A percentile compares a stretch with the other conserved stretches of the same genome.
phyloP scores from a whole-genome alignment of 441 rosid genomes.

The Erodium texanum region DNA sequence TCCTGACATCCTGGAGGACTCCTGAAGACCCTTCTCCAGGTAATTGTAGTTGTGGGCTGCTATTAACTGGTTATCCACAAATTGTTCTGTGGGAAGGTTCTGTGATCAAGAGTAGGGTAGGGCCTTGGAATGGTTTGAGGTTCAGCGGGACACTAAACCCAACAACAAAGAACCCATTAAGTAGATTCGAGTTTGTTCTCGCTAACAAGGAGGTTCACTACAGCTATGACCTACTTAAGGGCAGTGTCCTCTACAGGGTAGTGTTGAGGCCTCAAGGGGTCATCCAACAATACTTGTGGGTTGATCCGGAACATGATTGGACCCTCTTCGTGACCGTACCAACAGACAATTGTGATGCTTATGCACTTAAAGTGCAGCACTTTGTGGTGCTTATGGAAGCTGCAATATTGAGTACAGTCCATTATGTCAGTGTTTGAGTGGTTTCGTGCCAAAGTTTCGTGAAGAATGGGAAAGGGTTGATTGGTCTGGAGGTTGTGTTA shows the following conservation, averaged over 20 bases:
- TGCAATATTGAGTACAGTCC: constrained; percentile 24
- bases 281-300: constrained; percentile 23
- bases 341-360: constrained; percentile 11
- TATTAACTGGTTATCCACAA: constrained; percentile 18
- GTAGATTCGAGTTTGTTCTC: constrained; percentile 20
- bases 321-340: constrained; percentile 21
- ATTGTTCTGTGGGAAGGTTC: constrained; percentile 1
- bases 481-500: constrained; percentile 18
- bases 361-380: constrained; percentile 12
- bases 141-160: background rate
- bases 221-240: constrained; percentile 21
- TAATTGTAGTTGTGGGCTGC: background rate
- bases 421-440: constrained; percentile 20
- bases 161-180: background rate
- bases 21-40: background rate
- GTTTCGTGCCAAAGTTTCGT: constrained; percentile 15
- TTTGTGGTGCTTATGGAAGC: constrained; percentile 21
- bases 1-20: background rate
- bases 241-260: constrained; percentile 27
- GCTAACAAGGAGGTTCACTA: constrained; percentile 29
- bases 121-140: constrained; percentile 19
- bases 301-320: constrained; percentile 15
- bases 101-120: constrained; percentile 3
- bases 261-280: constrained; percentile 22
- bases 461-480: background rate